Evolutionary conservation across 1,139 yeast species (phyloP).

Genomic region (Arxiozyma slooffiae): DNA sequence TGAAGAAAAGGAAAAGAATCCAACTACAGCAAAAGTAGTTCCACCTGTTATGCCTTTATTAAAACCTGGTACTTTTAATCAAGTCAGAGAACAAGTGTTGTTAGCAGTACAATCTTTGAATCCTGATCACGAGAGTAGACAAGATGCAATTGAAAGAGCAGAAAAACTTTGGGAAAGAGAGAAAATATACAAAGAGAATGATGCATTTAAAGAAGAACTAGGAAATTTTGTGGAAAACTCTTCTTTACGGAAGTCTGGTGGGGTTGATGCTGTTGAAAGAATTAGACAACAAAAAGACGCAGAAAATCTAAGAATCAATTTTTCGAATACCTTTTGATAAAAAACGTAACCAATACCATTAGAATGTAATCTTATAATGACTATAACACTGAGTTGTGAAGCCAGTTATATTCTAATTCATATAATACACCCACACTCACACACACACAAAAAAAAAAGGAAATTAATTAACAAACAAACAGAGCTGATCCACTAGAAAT

Average conservation of each 20-base stretch:
- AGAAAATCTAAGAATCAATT: constrained; percentile 47
- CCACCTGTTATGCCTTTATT: constrained; percentile 43
- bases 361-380: not conserved
- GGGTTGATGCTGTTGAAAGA: constrained; percentile 77
- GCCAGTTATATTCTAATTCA: not conserved
- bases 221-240: constrained; percentile 74
- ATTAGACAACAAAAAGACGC: constrained; percentile 56
- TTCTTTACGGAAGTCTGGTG: constrained; percentile 73
- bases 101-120: constrained; percentile 66
- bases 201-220: constrained; percentile 77
- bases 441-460: not conserved
- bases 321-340: constrained; percentile 16
- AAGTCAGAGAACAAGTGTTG: constrained; percentile 69
- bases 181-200: constrained; percentile 45
- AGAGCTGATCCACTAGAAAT: not conserved
- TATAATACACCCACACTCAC: not conserved
- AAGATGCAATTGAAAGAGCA: constrained; percentile 83
- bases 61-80: constrained; percentile 60
- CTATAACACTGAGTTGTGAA: not conserved
- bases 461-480: too few relatives aligned
- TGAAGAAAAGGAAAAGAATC: constrained; percentile 56
- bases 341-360: too few relatives aligned
- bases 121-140: constrained; percentile 76
- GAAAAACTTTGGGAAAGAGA: constrained; percentile 73
- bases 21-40: constrained; percentile 29